Conservation (phyloP, 2,329 filamentous ascomycete species). For the Cordyceps sp. region DNA sequence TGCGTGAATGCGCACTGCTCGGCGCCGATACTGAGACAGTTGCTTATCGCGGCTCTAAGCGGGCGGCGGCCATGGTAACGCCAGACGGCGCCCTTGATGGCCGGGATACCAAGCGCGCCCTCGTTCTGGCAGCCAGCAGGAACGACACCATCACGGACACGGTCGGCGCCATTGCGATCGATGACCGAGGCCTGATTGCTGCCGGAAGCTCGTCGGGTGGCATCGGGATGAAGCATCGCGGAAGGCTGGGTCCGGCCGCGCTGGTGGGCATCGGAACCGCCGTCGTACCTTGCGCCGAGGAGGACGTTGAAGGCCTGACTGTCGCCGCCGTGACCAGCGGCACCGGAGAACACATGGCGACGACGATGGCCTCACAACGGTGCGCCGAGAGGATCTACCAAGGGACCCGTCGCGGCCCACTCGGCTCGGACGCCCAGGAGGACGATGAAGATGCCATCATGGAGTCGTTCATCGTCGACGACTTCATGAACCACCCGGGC, state of each 20-base stretch:
- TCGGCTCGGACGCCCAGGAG: constrained; percentile 46
- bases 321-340: constrained; percentile 84
- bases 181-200: constrained; percentile 71
- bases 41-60: constrained; percentile 17
- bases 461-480: constrained; percentile 61
- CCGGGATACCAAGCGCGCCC: constrained; percentile 6
- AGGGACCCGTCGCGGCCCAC: constrained; percentile 39
- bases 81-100: constrained; percentile 1
- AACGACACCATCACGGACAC: constrained; percentile 73
- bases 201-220: constrained; percentile 92
- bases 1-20: neutral
- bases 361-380: constrained; percentile 74
- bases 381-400: constrained; percentile 77
- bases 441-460: constrained; percentile 65
- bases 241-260: constrained; percentile 80
- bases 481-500: constrained; percentile 86
- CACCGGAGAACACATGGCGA: constrained; percentile 96
- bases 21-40: constrained; percentile 2
- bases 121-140: constrained; percentile 8
- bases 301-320: constrained; percentile 50
- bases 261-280: constrained; percentile 83
- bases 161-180: constrained; percentile 87
- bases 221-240: constrained; percentile 95
- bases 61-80: constrained; percentile 8
- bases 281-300: constrained; percentile 60